Evolutionary conservation across 768 basidiomycete species (phyloP).

Genomic region (Amanita pseudoporphyria): DNA sequence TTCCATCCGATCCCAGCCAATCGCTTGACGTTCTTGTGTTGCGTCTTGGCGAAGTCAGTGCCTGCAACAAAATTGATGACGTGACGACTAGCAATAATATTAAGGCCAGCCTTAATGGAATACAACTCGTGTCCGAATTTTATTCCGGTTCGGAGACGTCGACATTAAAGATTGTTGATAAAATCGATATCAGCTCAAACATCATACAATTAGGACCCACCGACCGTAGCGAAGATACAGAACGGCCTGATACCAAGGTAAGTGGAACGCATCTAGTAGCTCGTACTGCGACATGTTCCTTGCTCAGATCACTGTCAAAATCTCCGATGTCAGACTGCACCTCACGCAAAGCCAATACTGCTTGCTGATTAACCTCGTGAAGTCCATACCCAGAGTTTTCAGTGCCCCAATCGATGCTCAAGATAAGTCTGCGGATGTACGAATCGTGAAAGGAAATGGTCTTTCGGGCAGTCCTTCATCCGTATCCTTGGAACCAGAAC

Average conservation of each 20-base stretch:
- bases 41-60: slow-evolving; percentile 82
- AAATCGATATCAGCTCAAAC: slow-evolving; percentile 67
- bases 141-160: slow-evolving; percentile 37
- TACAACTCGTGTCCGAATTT: slow-evolving; percentile 72
- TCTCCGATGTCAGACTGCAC: slow-evolving; percentile 79
- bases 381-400: slow-evolving; percentile 62
- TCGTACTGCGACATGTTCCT: background rate
- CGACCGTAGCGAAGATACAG: slow-evolving; percentile 39
- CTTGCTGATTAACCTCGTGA: slow-evolving; percentile 54
- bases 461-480: slow-evolving; percentile 3
- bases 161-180: slow-evolving; percentile 81
- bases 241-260: slow-evolving; percentile 72
- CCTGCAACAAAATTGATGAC: slow-evolving; percentile 63
- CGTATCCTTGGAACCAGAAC: slow-evolving; percentile 51
- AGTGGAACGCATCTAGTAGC: slow-evolving; percentile 6
- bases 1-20: slow-evolving; percentile 59
- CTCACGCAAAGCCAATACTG: slow-evolving; percentile 80
- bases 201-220: slow-evolving; percentile 53
- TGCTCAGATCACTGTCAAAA: slow-evolving; percentile 53
- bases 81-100: slow-evolving; percentile 43
- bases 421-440: background rate
- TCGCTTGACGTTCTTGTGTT: slow-evolving; percentile 67
- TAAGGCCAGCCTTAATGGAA: slow-evolving; percentile 69
- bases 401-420: slow-evolving; percentile 17
- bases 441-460: background rate